These are phyloP conservation scores for Zymoseptoria pseudotritici DNA, from an alignment of 2,329 filamentous ascomycete genomes.

Conservation along the genomic window DNA sequence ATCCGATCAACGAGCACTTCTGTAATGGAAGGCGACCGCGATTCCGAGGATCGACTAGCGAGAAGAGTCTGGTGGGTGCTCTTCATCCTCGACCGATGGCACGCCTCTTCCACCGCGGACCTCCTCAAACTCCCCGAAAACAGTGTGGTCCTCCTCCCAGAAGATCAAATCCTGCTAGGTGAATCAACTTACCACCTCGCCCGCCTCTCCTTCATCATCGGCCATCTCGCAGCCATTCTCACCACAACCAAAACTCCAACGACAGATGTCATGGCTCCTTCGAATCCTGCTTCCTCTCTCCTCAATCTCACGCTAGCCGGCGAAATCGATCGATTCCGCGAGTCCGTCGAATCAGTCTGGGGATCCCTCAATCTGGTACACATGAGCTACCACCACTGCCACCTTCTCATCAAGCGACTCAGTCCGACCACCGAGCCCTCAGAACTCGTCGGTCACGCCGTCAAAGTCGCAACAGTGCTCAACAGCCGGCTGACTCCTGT, in stretches of 20 bases:
- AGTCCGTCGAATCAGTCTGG: conserved; percentile 50
- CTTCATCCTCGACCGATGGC: conserved; percentile 65
- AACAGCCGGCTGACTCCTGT: conserved; percentile 48
- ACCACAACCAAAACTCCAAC: conserved; percentile 39
- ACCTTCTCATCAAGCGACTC: conserved; percentile 56
- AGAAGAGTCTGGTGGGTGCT: conserved; percentile 65
- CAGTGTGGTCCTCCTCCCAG: conserved; percentile 52
- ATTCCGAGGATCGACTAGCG: conserved; percentile 56
- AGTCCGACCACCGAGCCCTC: conserved; percentile 48
- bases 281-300: conserved; percentile 36
- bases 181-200: conserved; percentile 57
- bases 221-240: conserved; percentile 45
- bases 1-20: conserved; percentile 36
- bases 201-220: conserved; percentile 55
- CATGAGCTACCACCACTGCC: conserved; percentile 63
- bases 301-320: conserved; percentile 47
- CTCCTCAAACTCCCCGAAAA: conserved; percentile 57
- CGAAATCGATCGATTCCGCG: conserved; percentile 59
- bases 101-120: conserved; percentile 59
- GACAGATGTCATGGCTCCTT: conserved; percentile 38
- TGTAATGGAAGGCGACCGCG: conserved; percentile 42
- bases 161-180: conserved; percentile 54
- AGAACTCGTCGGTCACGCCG: conserved; percentile 54
- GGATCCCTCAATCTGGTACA: conserved; percentile 54
- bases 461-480: conserved; percentile 53